Evolutionary conservation across 108 stramenopile genomes (phyloP).

Genomic region (Discostella stelligeroides): DNA sequence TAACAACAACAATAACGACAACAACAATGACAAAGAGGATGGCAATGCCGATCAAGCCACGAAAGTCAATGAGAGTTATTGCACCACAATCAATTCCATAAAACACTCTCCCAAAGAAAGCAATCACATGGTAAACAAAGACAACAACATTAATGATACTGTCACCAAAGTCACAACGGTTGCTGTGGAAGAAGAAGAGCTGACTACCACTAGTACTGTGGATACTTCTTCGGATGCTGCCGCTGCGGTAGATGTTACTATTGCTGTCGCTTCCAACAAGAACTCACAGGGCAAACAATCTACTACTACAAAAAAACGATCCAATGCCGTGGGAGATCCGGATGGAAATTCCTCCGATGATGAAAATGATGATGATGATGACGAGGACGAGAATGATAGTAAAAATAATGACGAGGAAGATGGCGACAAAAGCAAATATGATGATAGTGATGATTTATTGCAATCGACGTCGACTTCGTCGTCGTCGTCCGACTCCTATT

Average conservation of each 20-base stretch:
- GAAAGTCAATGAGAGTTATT: neutral
- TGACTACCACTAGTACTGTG: too few species aligned
- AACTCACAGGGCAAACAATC: slow-evolving; percentile 31
- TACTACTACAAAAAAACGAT: neutral
- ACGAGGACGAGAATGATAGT: slow-evolving; percentile 23
- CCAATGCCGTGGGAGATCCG: slow-evolving; percentile 83
- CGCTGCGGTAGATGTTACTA: neutral
- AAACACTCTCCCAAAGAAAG: too few species aligned
- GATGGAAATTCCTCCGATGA: slow-evolving; percentile 65
- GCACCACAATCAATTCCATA: too few species aligned
- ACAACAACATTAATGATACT: neutral
- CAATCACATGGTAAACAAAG: too few species aligned
- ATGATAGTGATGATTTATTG: too few species aligned
- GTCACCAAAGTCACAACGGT: neutral
- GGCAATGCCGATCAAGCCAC: neutral
- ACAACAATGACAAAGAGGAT: neutral
- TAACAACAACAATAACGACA: neutral
- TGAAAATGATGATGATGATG: slow-evolving; percentile 52
- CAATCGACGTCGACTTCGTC: slow-evolving; percentile 18
- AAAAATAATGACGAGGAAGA: slow-evolving; percentile 22
- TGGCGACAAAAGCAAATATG: too few species aligned
- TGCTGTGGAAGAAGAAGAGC: neutral
- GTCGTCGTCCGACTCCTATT: neutral
- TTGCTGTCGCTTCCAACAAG: neutral
- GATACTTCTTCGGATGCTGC: neutral